A percentile compares a stretch with the other conserved stretches of the same genome.
Conservation (phyloP, 2,329 filamentous ascomycete species). For the Ascochyta viciae-villosae region DNA sequence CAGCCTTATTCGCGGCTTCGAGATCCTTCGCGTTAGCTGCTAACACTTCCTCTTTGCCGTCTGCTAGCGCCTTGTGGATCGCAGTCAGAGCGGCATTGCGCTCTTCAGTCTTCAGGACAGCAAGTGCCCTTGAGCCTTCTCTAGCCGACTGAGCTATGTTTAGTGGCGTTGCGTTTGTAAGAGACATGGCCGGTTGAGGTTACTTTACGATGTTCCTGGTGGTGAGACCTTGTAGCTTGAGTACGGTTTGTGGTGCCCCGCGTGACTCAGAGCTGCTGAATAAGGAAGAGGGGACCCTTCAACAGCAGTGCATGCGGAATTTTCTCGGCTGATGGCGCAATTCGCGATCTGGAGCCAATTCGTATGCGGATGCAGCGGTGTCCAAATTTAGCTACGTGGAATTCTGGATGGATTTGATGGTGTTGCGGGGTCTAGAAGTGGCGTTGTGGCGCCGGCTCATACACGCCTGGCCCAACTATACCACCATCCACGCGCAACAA, state of each 20-base stretch:
- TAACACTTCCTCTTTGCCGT: constrained; percentile 76
- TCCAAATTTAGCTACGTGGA: constrained; percentile 34
- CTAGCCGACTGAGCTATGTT: constrained; percentile 82
- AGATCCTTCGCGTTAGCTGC: constrained; percentile 87
- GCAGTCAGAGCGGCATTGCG: constrained; percentile 86
- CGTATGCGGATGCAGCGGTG: constrained; percentile 16
- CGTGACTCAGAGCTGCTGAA: constrained; percentile 37
- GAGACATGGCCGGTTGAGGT: constrained; percentile 66
- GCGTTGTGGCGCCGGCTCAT: constrained; percentile 5
- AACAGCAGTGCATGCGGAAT: constrained; percentile 28
- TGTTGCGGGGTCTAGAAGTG: constrained; percentile 33
- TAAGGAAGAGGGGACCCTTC: constrained; percentile 19
- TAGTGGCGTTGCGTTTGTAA: constrained; percentile 82
- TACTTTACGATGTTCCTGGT: constrained; percentile 21
- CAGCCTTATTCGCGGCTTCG: constrained; percentile 73
- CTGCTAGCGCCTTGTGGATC: constrained; percentile 78
- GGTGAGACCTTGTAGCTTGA: constrained; percentile 26
- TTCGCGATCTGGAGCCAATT: constrained; percentile 18
- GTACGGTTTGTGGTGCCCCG: constrained; percentile 19
- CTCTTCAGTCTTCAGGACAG: constrained; percentile 75
- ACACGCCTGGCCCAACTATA: not conserved
- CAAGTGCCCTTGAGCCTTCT: constrained; percentile 80
- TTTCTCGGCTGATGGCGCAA: constrained; percentile 23
- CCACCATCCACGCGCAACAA: constrained; percentile 2
- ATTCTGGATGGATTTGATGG: constrained; percentile 15